phyloP scores from a whole-genome alignment of 2,329 filamentous ascomycete species.

The Daldinia sp. region DNA sequence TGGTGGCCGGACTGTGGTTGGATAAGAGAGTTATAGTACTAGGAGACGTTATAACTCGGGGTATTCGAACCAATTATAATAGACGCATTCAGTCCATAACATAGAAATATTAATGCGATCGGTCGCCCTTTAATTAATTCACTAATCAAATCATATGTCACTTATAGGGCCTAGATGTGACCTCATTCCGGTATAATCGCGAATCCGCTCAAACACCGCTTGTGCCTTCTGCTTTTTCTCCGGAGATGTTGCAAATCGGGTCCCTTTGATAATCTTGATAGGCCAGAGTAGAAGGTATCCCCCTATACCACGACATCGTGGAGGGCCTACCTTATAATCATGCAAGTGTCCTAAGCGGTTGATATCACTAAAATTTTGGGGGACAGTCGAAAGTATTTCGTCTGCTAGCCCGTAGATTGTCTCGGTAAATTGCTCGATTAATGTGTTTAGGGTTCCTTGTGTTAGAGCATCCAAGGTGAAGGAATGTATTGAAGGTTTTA shows the following conservation, averaged over 20 bases:
- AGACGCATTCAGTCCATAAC: background rate
- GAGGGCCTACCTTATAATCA: conserved; percentile 26
- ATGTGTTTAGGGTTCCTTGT: conserved; percentile 19
- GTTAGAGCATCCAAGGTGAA: conserved; percentile 16
- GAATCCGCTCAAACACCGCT: conserved; percentile 48
- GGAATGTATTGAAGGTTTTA: conserved; percentile 27
- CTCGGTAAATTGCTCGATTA: conserved; percentile 35
- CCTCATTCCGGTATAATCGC: conserved; percentile 53
- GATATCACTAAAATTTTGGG: conserved; percentile 50
- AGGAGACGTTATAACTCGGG: background rate
- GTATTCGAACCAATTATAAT: background rate
- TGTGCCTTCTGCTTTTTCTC: conserved; percentile 44
- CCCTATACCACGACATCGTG: conserved; percentile 47
- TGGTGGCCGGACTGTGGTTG: background rate
- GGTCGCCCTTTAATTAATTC: background rate
- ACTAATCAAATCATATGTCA: conserved; percentile 11
- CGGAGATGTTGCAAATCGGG: conserved; percentile 31
- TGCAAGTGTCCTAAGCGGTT: conserved; percentile 38
- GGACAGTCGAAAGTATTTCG: conserved; percentile 49
- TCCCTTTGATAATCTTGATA: conserved; percentile 48
- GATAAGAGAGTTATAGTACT: background rate
- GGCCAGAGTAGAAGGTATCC: conserved; percentile 52
- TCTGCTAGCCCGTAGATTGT: conserved; percentile 46
- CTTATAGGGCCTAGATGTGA: conserved; percentile 44
- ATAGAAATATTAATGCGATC: background rate